These are phyloP conservation scores for Elsinoe ampelina DNA, from an alignment of 2,329 filamentous ascomycete genomes.

Conservation along the genomic window DNA sequence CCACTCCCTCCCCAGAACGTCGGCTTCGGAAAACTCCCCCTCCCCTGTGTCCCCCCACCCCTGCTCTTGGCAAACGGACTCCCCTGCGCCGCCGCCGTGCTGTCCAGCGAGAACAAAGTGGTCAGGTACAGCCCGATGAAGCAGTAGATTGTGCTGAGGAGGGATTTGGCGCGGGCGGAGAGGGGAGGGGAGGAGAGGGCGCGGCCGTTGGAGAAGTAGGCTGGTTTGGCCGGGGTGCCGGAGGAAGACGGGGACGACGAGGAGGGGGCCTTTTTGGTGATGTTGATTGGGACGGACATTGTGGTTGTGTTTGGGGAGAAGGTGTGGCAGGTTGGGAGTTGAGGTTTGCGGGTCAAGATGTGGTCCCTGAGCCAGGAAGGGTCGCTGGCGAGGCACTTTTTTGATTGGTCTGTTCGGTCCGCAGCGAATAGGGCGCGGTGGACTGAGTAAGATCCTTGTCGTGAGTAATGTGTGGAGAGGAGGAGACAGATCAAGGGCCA, in stretches of 20 bases:
- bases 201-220: constrained; percentile 11
- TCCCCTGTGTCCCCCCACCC: constrained; percentile 15
- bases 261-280: neutral
- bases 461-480: neutral
- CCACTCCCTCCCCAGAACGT: constrained; percentile 20
- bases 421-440: no score
- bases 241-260: neutral
- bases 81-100: constrained; percentile 36
- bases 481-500: neutral
- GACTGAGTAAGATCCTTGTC: no score
- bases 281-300: neutral
- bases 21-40: constrained; percentile 8
- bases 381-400: no score
- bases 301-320: neutral
- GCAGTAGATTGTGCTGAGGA: constrained; percentile 35
- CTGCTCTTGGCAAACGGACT: constrained; percentile 38
- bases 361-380: neutral
- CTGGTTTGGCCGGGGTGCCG: neutral
- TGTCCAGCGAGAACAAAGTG: constrained; percentile 41
- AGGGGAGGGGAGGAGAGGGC: constrained; percentile 29
- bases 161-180: constrained; percentile 33
- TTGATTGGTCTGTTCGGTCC: no score
- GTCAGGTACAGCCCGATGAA: constrained; percentile 42
- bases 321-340: neutral
- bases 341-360: neutral